These are phyloP conservation scores for Colletotrichum plurivorum DNA, from an alignment of 2,329 filamentous ascomycete species.

Conservation along the genomic window DNA sequence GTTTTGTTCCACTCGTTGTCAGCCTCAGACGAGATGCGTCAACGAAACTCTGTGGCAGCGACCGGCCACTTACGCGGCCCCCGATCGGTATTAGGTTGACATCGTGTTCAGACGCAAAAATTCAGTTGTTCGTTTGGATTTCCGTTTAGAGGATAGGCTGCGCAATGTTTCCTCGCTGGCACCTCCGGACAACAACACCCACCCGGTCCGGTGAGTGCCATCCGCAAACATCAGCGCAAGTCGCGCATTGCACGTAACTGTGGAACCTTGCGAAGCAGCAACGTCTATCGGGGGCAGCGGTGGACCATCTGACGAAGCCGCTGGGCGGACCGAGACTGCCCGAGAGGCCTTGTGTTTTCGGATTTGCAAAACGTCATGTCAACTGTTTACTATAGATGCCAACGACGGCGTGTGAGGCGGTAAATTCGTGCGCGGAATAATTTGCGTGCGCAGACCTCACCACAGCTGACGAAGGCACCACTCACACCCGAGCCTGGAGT, in stretches of 20 bases:
- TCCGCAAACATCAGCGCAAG: slow-evolving; percentile 16
- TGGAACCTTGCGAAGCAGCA: slow-evolving; percentile 2
- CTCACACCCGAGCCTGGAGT: neutral
- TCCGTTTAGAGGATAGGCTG: slow-evolving; percentile 2
- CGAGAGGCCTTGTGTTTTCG: slow-evolving; percentile 15
- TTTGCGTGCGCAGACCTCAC: slow-evolving; percentile 10
- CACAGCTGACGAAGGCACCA: slow-evolving; percentile 13
- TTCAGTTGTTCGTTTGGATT: slow-evolving; percentile 31
- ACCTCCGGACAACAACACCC: neutral
- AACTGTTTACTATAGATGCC: neutral
- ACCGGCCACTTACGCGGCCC: slow-evolving; percentile 3
- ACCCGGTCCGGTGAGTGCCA: slow-evolving; percentile 16
- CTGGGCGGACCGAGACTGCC: slow-evolving; percentile 12
- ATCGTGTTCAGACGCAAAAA: slow-evolving; percentile 31
- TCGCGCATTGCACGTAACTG: neutral
- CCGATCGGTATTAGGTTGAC: neutral
- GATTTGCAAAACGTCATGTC: neutral
- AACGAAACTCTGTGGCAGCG: neutral
- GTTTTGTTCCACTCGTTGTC: neutral
- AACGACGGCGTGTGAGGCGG: too few relatives aligned
- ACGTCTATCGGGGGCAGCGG: neutral
- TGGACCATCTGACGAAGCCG: neutral
- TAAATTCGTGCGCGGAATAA: neutral
- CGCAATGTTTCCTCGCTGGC: slow-evolving; percentile 4
- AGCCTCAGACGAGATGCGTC: neutral